These are phyloP conservation scores for Neoarthrinium moseri DNA, from an alignment of 2,329 filamentous ascomycete genomes.

Conservation along the genomic window DNA sequence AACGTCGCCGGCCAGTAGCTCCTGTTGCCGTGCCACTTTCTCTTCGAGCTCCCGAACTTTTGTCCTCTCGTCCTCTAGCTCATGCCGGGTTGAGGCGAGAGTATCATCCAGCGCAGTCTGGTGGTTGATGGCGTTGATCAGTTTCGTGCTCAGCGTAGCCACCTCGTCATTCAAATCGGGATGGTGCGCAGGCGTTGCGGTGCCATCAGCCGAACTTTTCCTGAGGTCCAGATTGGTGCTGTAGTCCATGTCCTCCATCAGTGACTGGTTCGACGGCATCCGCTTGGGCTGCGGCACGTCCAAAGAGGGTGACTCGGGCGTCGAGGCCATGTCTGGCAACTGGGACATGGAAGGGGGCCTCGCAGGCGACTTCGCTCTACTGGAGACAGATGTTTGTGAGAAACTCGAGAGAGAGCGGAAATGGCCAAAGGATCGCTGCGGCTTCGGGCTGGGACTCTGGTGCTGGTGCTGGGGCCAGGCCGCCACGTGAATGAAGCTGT, in stretches of 20 bases:
- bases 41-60: slow-evolving; percentile 68
- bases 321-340: slow-evolving; percentile 22
- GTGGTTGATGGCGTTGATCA: slow-evolving; percentile 96
- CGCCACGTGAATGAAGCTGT: slow-evolving; percentile 53
- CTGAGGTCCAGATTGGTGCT: slow-evolving; percentile 69
- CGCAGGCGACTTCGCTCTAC: slow-evolving; percentile 34
- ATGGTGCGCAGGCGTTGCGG: slow-evolving; percentile 39
- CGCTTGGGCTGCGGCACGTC: slow-evolving; percentile 29
- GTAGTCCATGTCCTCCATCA: slow-evolving; percentile 58
- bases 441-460: slow-evolving; percentile 30
- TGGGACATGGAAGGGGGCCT: slow-evolving; percentile 27
- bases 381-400: slow-evolving; percentile 38
- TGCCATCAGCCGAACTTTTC: slow-evolving; percentile 42
- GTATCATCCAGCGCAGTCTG: slow-evolving; percentile 90
- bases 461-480: slow-evolving; percentile 49
- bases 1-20: slow-evolving; percentile 70
- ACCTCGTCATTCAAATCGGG: slow-evolving; percentile 71
- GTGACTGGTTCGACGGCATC: slow-evolving; percentile 35
- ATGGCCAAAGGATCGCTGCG: slow-evolving; percentile 43
- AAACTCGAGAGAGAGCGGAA: slow-evolving; percentile 54
- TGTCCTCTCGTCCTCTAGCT: slow-evolving; percentile 72
- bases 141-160: slow-evolving; percentile 86
- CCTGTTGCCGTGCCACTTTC: slow-evolving; percentile 64
- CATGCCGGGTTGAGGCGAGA: slow-evolving; percentile 76
- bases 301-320: slow-evolving; percentile 28